Evolutionary conservation across 177 flowering plant species (phyloP), one percentile per base, ranked within the genome.

Genomic region (Telopea speciosissima): DNA sequence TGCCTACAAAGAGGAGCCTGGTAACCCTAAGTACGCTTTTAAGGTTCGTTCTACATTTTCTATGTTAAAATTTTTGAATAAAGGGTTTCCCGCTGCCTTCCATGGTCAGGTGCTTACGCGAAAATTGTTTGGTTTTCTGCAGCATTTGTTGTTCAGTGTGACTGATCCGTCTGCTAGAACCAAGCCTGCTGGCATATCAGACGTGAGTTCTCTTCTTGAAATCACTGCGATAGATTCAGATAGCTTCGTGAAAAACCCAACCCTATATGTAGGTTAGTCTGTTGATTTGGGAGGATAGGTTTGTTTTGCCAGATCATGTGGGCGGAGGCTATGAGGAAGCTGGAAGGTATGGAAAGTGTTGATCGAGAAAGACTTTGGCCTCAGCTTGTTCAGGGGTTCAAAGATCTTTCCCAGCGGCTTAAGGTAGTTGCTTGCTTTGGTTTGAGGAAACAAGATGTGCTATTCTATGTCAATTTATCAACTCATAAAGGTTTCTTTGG

Each of bases 321-420:
- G 98, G 94, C 96, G 22, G 98, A 93, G 81, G 98, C 96, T 62
- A 90, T 91, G 90, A 88, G 84, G 24, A 95, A 93, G 80, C 80
- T 95, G 73, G 98, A 95, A 76, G 98, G 98, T 36, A 93, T 95
- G 99, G 96, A 93, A 66, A 88, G 89, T 77, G 66, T 84, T 3
- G 86, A 93, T 62, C 79, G 98, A 13, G 97, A 95, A 70, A 88
- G 95, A n/a, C 71, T 93, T 22, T 95, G 99, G 99, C 99, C 99
- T 61, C 97, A 95, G 78, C 93, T 89, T 81, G 99, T 90, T 68
- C 92, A 87, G 61, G 92, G 99, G 62, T 95, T 95, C 79, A 95
- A 91, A 84, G 97, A 93, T 83, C 96, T 95, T 70, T 95, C 99
- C 0, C 79, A 86, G 25, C 90, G 99, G 9, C 85, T 95, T 59